phyloP scores from a whole-genome alignment of 306 rosid species.

The Inga laurina region DNA sequence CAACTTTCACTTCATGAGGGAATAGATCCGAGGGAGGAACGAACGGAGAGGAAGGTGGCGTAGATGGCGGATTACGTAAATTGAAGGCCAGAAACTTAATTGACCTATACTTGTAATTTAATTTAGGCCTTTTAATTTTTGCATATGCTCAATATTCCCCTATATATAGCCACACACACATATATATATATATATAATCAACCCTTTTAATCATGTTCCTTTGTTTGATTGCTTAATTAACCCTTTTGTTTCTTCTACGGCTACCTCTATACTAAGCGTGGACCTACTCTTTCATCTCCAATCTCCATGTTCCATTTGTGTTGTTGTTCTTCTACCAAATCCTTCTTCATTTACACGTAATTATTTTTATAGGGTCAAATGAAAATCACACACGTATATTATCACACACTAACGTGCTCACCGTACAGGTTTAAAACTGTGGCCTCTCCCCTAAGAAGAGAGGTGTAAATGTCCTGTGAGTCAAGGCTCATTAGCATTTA shows the following conservation, averaged over 20 bases:
- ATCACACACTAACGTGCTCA: no score
- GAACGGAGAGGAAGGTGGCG: not conserved
- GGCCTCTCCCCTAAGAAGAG: no score
- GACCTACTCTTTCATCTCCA: not conserved
- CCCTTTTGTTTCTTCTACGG: not conserved
- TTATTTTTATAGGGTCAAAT: no score
- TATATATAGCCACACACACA: not conserved
- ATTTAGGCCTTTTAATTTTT: not conserved
- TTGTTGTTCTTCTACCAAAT: not conserved
- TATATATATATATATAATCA: not conserved
- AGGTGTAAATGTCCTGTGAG: no score
- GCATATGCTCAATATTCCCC: not conserved
- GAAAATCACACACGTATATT: no score
- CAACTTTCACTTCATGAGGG: not conserved
- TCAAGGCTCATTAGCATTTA: no score
- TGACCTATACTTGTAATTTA: not conserved
- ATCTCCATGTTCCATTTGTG: not conserved
- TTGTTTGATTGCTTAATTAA: not conserved
- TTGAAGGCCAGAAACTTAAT: not conserved
- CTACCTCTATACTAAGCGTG: conserved; percentile 1
- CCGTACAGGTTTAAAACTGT: no score
- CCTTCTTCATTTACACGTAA: not conserved
- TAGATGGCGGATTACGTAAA: not conserved
- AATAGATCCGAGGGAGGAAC: not conserved
- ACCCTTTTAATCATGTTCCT: not conserved